Evolutionary conservation across 1,139 yeast species (phyloP), one percentile per base, ranked within the genome.

Genomic region (Sugiyamaella novakii): DNA sequence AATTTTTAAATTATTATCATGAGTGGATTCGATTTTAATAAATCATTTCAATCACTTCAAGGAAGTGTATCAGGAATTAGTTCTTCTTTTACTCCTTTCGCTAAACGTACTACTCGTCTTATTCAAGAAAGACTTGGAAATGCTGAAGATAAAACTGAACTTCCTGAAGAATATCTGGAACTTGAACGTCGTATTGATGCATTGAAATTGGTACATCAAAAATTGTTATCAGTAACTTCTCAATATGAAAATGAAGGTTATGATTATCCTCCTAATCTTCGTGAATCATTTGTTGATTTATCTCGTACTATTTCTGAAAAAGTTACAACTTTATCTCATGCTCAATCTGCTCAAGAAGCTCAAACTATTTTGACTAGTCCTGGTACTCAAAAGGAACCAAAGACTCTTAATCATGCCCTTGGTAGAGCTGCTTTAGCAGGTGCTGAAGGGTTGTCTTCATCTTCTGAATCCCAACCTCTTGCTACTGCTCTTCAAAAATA

Each of bases 331-430:
- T 75, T 87, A 57, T 78, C 91, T 22, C 79, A 78, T 62, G 96
- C 92, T 18, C 79, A 86, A 43, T 78, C 87, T 15, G 88, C 94
- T 3, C 79, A 83, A 11, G 96, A 88, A 65, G 95, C 94, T 1
- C 95, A 87, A 68, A 80, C 85, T 15, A 87, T 88, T 19, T 71
- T 87, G 53, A 72, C 84, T 38, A 58, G 72, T 24, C 79, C 87
- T 15, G 74, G 75, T 35, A 74, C 78, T 36, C 78, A 78, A 40
- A 79, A 79, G 55, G 87, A 85, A 43, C 95, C 95, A 58, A 86
- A 86, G 76, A 87, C 96, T 10, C 74, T 87, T 63, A 83, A 84
- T 69, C 94, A 86, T 65, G 95, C 96, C 3, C 74, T 87, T 55
- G 79, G 89, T 42, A 79, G 95, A 52, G 94, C 92, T 31, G 78